Evolutionary conservation across 2,329 filamentous ascomycete genomes (phyloP).

Genomic region (Arthrobotrys sphaeroides): DNA sequence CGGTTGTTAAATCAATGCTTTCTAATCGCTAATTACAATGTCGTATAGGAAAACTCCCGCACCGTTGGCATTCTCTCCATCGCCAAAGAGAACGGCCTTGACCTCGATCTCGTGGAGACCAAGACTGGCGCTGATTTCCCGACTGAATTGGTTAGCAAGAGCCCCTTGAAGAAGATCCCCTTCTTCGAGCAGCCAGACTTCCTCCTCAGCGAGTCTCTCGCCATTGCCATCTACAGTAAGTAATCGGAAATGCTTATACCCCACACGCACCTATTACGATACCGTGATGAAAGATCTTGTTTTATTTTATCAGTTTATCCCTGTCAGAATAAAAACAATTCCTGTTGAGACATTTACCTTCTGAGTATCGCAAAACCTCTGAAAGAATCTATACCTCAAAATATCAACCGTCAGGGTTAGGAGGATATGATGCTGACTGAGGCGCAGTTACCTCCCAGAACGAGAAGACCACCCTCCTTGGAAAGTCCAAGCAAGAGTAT

Average conservation of each 20-base stretch:
- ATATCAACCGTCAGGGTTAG: neutral
- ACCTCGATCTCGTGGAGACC: conserved; percentile 83
- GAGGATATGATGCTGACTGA: conserved; percentile 24
- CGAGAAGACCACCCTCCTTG: conserved; percentile 98
- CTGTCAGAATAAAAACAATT: conserved; percentile 81
- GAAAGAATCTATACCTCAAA: conserved; percentile 51
- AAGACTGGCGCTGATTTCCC: conserved; percentile 65
- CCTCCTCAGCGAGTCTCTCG: conserved; percentile 85
- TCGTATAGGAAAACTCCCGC: conserved; percentile 81
- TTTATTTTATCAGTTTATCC: conserved; percentile 77
- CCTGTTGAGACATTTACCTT: conserved; percentile 92
- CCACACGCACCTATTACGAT: conserved; percentile 46
- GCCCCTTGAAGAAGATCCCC: conserved; percentile 89
- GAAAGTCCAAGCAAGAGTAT: conserved; percentile 99
- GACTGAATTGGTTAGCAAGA: conserved; percentile 74
- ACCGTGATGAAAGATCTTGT: conserved; percentile 53
- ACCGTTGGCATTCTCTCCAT: conserved; percentile 87
- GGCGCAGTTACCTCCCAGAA: conserved; percentile 92
- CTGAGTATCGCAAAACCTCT: conserved; percentile 67
- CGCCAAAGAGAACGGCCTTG: conserved; percentile 96
- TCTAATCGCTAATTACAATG: conserved; percentile 50
- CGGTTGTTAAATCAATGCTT: conserved; percentile 47
- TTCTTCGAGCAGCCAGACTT: conserved; percentile 93
- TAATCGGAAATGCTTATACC: conserved; percentile 61
- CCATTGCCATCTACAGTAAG: conserved; percentile 97